Base-by-base conservation (phyloP, 2,329 filamentous ascomycete species). In the Alternaria panax region DNA sequence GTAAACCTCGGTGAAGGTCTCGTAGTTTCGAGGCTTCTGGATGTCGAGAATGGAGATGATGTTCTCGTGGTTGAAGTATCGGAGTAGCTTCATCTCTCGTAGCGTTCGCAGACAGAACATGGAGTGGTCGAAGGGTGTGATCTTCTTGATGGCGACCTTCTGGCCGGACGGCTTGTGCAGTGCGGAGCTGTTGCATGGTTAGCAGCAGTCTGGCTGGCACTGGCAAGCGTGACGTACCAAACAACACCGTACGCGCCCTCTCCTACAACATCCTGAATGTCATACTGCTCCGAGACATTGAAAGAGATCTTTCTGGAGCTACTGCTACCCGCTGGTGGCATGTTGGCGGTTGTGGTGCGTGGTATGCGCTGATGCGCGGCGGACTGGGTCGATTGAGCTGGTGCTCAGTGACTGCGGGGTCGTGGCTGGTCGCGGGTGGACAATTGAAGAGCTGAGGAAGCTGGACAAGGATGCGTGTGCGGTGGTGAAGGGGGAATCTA, bases 101-200 rank as follows among this genome's bases (percentile, higher is more conserved):
- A 99, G 85, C 1, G 95, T 99, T 79, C 95, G 87, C 74, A 99
- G 83, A 79, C 94, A 97, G 85, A 97, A 97, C 93, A 97, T 97
- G 78, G 93, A 97, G 80, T 98, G 95, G 76, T 99, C 95, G 80
- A 99, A 99, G 6, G 95, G 95, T 0, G 93, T 98, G 75, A 99
- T 99, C 87, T 99, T 99, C 86, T 99, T 99, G 85, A 99, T 99
- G 62, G 95, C 95, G 61, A 99, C 95, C 82, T 98, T 98, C 81
- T 99, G 95, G 64, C 93, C 90, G 0, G 95, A 98, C 22, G 95
- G 95, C 83, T 98, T 98, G 85, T 99, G 95, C 70, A 98, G 89
- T 58, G 95, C 95, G 62, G 95, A 99, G 83, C 93, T 97, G 71
- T 63, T 43, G 40, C 28, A 22, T 20, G 36, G 62, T 78, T 57